Evolutionary conservation across 208 protist species (phyloP).

Genomic region (Wallacemonas sp.): DNA sequence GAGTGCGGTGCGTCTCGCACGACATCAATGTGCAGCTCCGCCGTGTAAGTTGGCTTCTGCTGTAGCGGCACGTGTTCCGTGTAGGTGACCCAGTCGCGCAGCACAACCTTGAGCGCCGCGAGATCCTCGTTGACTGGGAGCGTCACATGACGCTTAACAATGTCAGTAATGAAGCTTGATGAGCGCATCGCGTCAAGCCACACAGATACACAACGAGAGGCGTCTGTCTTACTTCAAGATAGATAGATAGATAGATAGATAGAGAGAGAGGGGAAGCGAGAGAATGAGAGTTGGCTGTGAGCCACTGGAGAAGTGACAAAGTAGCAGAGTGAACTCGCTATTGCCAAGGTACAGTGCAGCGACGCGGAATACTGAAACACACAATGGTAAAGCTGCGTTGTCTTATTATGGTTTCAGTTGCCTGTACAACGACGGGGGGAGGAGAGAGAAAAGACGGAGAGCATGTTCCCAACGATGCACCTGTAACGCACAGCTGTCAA

Average conservation of each 20-base stretch:
- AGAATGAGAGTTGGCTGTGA: slow-evolving; percentile 2
- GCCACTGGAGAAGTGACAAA: too few relatives aligned
- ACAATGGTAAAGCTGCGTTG: too few relatives aligned
- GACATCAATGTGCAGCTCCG: slow-evolving; percentile 53
- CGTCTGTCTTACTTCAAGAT: too few relatives aligned
- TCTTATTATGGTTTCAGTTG: too few relatives aligned
- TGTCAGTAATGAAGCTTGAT: slow-evolving; percentile 29
- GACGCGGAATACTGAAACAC: neutral
- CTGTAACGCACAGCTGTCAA: too few relatives aligned
- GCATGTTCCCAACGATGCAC: neutral
- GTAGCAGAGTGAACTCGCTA: too few relatives aligned
- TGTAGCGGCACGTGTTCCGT: slow-evolving; percentile 52
- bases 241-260: neutral
- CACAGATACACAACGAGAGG: neutral
- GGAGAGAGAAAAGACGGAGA: slow-evolving; percentile 8
- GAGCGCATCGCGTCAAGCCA: slow-evolving; percentile 3
- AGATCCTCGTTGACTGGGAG: slow-evolving; percentile 57
- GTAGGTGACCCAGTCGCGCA: slow-evolving; percentile 73
- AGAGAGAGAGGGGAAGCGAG: neutral
- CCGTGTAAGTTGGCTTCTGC: slow-evolving; percentile 51
- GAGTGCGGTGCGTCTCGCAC: slow-evolving; percentile 19
- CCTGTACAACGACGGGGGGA: neutral
- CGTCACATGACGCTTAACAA: slow-evolving; percentile 58
- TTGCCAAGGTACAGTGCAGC: too few relatives aligned
- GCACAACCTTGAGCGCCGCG: slow-evolving; percentile 50